Percentiles rank a stretch among this genome's conserved stretches.
Conservation (phyloP, 2,329 filamentous ascomycete species). For the Fusarium oligoseptatum region DNA sequence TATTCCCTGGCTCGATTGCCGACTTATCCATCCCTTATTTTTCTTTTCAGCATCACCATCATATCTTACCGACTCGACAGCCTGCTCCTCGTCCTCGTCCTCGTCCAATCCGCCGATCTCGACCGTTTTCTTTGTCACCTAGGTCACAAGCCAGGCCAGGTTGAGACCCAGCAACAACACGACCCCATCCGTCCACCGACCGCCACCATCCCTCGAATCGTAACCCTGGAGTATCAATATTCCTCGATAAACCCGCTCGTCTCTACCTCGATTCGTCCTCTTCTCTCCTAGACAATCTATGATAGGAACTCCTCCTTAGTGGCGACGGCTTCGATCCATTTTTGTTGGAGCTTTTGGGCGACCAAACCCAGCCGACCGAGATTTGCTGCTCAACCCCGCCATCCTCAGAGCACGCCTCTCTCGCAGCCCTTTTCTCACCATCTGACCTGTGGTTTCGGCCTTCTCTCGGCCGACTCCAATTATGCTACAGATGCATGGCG, state of each 20-base stretch:
- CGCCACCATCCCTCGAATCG: constrained; percentile 28
- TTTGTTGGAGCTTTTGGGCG: constrained; percentile 24
- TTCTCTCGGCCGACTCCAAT: constrained; percentile 50
- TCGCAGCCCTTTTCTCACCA: constrained; percentile 34
- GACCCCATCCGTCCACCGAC: constrained; percentile 18
- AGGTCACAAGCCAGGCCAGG: constrained; percentile 42
- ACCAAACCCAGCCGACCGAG: constrained; percentile 36
- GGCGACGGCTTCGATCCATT: constrained; percentile 25
- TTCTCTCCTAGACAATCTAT: constrained; percentile 12
- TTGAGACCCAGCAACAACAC: constrained; percentile 28
- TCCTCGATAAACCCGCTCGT: constrained; percentile 21
- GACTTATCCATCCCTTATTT: neutral
- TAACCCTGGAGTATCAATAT: constrained; percentile 35
- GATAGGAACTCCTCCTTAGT: constrained; percentile 23
- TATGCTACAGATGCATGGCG: constrained; percentile 61
- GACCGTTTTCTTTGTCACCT: constrained; percentile 37
- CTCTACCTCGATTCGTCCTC: neutral
- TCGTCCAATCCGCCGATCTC: constrained; percentile 6
- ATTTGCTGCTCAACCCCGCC: constrained; percentile 48
- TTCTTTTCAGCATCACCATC: neutral
- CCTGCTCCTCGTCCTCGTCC: constrained; percentile 1
- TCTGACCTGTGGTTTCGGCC: constrained; percentile 36
- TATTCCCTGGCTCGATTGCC: constrained; percentile 13
- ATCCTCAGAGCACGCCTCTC: constrained; percentile 35
- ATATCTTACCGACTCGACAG: neutral